These are phyloP conservation scores for Phoma sp. DNA, from an alignment of 2,329 filamentous ascomycete genomes.

Conservation along the genomic window DNA sequence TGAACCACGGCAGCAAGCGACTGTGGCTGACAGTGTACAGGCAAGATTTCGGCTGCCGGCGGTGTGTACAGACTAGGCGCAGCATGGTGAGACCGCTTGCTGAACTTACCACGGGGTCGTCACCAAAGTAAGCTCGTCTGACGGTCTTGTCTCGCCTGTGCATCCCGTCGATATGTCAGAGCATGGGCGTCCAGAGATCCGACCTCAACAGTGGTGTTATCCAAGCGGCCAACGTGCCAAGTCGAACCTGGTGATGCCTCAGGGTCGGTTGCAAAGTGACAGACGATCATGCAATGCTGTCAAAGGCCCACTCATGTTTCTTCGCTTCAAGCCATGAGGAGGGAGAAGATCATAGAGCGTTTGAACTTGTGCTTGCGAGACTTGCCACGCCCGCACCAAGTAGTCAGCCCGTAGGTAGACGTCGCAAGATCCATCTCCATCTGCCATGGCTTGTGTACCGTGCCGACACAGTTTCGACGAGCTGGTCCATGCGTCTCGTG, in stretches of 20 bases:
- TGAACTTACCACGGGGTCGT: conserved; percentile 8
- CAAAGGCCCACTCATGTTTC: neutral
- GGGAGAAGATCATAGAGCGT: neutral
- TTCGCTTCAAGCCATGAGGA: neutral
- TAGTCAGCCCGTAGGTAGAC: neutral
- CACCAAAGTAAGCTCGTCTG: neutral
- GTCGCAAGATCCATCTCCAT: conserved; percentile 6
- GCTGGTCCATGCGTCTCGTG: conserved; percentile 11
- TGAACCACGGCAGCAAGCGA: conserved; percentile 6
- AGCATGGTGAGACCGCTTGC: conserved; percentile 13
- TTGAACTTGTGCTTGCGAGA: conserved; percentile 5
- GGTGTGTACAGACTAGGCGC: neutral
- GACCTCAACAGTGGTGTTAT: neutral
- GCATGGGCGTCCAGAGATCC: neutral
- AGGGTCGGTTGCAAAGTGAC: neutral
- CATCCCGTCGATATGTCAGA: neutral
- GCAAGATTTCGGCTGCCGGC: conserved; percentile 5
- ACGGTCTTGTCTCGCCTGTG: conserved; percentile 4
- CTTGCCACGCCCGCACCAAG: conserved; percentile 2
- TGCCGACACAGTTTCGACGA: conserved; percentile 4
- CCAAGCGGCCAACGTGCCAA: neutral
- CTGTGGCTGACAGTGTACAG: neutral
- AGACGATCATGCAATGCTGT: conserved; percentile 5
- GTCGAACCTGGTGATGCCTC: conserved; percentile 11
- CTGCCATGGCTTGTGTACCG: conserved; percentile 2